Conservation (phyloP, 108 stramenopile species). For the Schizochytrium sp. region DNA sequence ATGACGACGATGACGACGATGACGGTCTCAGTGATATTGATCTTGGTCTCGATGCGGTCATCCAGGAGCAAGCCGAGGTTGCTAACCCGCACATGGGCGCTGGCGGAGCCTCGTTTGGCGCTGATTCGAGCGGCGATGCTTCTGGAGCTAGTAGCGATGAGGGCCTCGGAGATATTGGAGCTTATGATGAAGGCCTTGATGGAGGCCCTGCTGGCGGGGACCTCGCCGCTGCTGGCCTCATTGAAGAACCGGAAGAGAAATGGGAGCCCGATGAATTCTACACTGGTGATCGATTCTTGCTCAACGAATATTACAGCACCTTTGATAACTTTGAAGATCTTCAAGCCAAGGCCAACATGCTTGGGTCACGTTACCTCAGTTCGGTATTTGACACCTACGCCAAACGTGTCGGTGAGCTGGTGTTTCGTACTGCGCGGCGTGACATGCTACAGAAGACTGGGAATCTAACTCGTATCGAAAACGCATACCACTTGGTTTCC, state of each 20-base stretch:
- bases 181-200: conserved; percentile 9
- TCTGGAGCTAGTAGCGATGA: not conserved
- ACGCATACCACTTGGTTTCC: conserved; percentile 38
- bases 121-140: not conserved
- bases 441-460: conserved; percentile 40
- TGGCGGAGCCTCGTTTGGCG: not conserved
- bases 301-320: conserved; percentile 19
- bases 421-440: conserved; percentile 44
- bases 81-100: not conserved
- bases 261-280: conserved; percentile 55
- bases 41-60: conserved; percentile 14
- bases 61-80: conserved; percentile 27
- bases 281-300: conserved; percentile 44
- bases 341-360: not conserved
- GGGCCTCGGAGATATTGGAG: not conserved
- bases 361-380: conserved; percentile 44
- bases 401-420: conserved; percentile 41
- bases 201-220: not conserved
- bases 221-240: not conserved
- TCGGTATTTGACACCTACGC: conserved; percentile 47
- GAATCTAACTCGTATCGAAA: not conserved
- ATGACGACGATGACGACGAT: conserved; percentile 1
- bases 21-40: conserved; percentile 8
- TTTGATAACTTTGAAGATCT: conserved; percentile 46
- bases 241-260: conserved; percentile 1